Conservation (phyloP, 192 early-diverging fungal genomes). For the Funneliformis mosseae region DNA sequence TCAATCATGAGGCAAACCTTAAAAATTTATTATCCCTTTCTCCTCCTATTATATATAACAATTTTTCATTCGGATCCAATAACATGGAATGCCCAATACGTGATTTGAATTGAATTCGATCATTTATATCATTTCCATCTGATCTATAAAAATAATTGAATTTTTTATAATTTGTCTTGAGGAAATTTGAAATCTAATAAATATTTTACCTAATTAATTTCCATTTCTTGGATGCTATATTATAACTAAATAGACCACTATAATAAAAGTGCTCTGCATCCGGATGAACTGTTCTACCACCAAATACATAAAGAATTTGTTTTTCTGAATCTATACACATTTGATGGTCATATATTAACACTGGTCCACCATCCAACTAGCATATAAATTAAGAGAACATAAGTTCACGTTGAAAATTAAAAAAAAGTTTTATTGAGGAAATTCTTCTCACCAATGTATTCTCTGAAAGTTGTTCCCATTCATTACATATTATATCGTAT, state of each 20-base stretch:
- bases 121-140: slow-evolving; percentile 4
- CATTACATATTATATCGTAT: slow-evolving; percentile 67
- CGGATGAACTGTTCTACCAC: slow-evolving; percentile 72
- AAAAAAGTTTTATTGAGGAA: too few species aligned
- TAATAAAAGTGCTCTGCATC: slow-evolving; percentile 73
- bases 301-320: slow-evolving; percentile 86
- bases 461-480: slow-evolving; percentile 74
- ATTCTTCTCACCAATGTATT: slow-evolving; percentile 72
- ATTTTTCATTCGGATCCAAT: slow-evolving; percentile 55
- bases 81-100: slow-evolving; percentile 92
- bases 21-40: slow-evolving; percentile 82
- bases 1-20: slow-evolving; percentile 14
- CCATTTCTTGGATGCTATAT: slow-evolving; percentile 73
- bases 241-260: slow-evolving; percentile 87
- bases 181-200: slow-evolving; percentile 33
- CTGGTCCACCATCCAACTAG: slow-evolving; percentile 80
- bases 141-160: not conserved
- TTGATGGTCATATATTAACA: slow-evolving; percentile 91
- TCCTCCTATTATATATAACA: slow-evolving; percentile 87
- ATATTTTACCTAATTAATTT: slow-evolving; percentile 69
- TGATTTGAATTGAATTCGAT: slow-evolving; percentile 69
- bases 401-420: not conserved
- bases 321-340: slow-evolving; percentile 81
- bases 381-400: not conserved
- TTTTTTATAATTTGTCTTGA: slow-evolving; percentile 36